phyloP scores from a whole-genome alignment of 2,329 filamentous ascomycete species.

The Aspergillus sp. region DNA sequence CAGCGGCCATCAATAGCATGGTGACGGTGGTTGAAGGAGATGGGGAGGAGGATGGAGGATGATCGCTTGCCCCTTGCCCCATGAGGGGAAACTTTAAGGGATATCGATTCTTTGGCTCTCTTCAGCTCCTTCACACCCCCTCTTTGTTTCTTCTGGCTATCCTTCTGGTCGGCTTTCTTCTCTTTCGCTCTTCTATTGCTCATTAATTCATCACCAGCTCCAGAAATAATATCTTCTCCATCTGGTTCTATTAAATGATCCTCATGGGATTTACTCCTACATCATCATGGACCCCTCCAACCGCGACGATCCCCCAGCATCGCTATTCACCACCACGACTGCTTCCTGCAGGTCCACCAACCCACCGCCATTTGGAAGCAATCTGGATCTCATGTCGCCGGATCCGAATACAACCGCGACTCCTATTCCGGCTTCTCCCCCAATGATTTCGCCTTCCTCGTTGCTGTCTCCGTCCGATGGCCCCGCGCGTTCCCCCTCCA shows the following conservation, averaged over 20 bases:
- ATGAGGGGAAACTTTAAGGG: slow-evolving; percentile 6
- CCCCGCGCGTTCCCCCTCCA: slow-evolving; percentile 14
- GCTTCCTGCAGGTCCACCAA: slow-evolving; percentile 6
- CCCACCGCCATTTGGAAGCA: slow-evolving; percentile 11
- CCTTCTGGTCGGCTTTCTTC: not conserved
- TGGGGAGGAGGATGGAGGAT: too few relatives aligned
- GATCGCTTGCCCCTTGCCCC: slow-evolving; percentile 9
- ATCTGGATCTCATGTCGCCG: slow-evolving; percentile 24
- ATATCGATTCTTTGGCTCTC: not conserved
- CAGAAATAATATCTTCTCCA: too few relatives aligned
- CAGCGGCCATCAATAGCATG: too few relatives aligned
- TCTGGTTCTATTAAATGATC: slow-evolving; percentile 2
- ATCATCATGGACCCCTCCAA: slow-evolving; percentile 28
- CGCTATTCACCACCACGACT: slow-evolving; percentile 7
- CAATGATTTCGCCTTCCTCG: slow-evolving; percentile 17
- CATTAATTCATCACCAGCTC: too few relatives aligned
- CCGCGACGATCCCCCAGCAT: slow-evolving; percentile 16
- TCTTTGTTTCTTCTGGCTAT: not conserved
- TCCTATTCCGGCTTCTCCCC: slow-evolving; percentile 20
- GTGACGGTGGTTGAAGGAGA: too few relatives aligned
- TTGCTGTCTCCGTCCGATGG: slow-evolving; percentile 20
- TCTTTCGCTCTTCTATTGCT: slow-evolving; percentile 5
- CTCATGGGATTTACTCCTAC: slow-evolving; percentile 2
- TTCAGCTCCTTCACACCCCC: not conserved
- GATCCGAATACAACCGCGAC: slow-evolving; percentile 13